A percentile compares a stretch with the other conserved stretches of the same genome.
Evolutionary conservation across 768 basidiomycete genomes (phyloP).

Genomic region (Tricholoma furcatifolium): DNA sequence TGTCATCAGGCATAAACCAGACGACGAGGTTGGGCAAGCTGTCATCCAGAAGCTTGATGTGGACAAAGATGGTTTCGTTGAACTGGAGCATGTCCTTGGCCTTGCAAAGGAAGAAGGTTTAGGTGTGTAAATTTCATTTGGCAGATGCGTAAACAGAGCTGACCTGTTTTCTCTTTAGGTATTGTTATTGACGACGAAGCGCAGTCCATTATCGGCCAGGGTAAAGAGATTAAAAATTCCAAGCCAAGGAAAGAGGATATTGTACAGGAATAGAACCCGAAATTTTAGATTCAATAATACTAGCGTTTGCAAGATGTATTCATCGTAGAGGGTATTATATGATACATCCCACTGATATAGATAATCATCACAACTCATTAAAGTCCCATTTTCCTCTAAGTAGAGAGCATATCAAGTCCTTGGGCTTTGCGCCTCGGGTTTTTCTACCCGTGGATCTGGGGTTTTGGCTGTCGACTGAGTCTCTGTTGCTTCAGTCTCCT

Average conservation of each 20-base stretch:
- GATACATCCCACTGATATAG: conserved; percentile 20
- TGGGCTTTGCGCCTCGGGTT: conserved; percentile 2
- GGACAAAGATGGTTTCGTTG: conserved; percentile 94
- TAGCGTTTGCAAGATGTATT: conserved; percentile 9
- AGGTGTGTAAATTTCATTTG: conserved; percentile 39
- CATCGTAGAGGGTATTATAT: conserved; percentile 19
- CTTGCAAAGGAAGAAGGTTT: conserved; percentile 86
- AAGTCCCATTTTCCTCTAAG: not conserved
- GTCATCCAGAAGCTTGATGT: conserved; percentile 94
- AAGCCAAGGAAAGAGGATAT: conserved; percentile 96
- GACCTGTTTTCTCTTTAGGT: conserved; percentile 38
- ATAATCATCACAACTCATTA: conserved; percentile 12
- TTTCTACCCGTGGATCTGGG: conserved; percentile 24
- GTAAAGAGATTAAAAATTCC: conserved; percentile 75
- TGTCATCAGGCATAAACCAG: conserved; percentile 92
- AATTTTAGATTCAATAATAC: conserved; percentile 6
- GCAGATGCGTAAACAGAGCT: not conserved
- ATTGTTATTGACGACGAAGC: conserved; percentile 86
- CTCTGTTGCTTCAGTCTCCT: conserved; percentile 21
- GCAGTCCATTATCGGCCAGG: conserved; percentile 78
- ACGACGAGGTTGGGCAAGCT: conserved; percentile 82
- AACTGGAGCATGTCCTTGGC: conserved; percentile 91
- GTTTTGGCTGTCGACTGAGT: conserved; percentile 30
- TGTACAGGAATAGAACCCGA: conserved; percentile 59
- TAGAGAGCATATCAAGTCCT: not conserved